Percentiles rank a stretch among this genome's conserved stretches.
These are phyloP conservation scores for Phytophthora brassicae DNA, from an alignment of 352 stramenopile genomes.

Conservation along the genomic window DNA sequence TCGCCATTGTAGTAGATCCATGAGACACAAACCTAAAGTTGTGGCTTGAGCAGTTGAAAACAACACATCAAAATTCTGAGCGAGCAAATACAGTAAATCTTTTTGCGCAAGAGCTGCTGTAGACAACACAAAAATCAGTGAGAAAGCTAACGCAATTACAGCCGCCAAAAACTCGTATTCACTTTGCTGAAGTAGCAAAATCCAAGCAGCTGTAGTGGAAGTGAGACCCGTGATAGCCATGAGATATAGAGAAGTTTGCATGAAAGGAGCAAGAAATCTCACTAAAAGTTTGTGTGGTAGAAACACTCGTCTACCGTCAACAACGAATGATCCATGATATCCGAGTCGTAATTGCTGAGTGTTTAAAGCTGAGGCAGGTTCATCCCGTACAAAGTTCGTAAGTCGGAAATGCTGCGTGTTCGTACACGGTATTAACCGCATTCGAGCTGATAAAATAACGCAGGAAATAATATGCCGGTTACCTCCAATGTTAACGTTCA, in stretches of 20 bases:
- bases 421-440: background rate
- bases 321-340: slow-evolving; percentile 8
- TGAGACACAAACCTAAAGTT: slow-evolving; percentile 23
- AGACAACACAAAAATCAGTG: background rate
- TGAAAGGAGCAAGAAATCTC: background rate
- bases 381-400: background rate
- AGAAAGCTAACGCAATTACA: background rate
- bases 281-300: background rate
- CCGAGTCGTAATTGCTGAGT: slow-evolving; percentile 15
- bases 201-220: slow-evolving; percentile 5
- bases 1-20: slow-evolving; percentile 41
- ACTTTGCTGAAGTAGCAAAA: background rate
- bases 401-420: slow-evolving; percentile 8
- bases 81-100: slow-evolving; percentile 19
- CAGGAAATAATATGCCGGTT: slow-evolving; percentile 27
- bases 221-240: slow-evolving; percentile 2
- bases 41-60: slow-evolving; percentile 26
- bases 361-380: background rate
- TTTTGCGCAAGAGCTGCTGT: slow-evolving; percentile 15
- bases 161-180: background rate
- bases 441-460: slow-evolving; percentile 24
- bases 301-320: slow-evolving; percentile 14
- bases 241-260: background rate
- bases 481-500: background rate
- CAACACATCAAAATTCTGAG: slow-evolving; percentile 31